phyloP scores from a whole-genome alignment of 805 yeast species.

The Yamadazyma nakazawae region DNA sequence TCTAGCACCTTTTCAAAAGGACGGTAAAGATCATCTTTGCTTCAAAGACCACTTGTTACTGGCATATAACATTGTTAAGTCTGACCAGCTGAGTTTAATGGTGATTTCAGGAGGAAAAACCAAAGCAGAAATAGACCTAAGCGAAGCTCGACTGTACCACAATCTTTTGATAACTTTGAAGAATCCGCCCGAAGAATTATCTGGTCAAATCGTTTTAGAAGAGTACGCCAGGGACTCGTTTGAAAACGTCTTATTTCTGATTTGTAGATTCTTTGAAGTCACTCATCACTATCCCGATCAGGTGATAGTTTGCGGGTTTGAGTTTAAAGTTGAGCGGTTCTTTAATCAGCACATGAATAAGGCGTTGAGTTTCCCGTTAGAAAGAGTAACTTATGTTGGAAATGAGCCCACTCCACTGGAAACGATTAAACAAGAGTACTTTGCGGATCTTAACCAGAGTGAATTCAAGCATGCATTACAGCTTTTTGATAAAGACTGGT shows the following conservation, averaged over 20 bases:
- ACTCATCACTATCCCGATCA: conserved; percentile 45
- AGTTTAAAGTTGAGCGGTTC: conserved; percentile 65
- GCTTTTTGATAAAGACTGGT: conserved; percentile 55
- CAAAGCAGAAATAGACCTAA: conserved; percentile 47
- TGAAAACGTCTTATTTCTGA: conserved; percentile 66
- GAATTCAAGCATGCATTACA: conserved; percentile 54
- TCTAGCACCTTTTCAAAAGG: conserved; percentile 63
- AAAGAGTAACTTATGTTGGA: conserved; percentile 49
- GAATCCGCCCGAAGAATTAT: not conserved
- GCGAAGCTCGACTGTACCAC: conserved; percentile 61
- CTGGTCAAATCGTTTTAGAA: conserved; percentile 44
- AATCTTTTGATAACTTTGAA: conserved; percentile 36
- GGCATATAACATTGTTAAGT: conserved; percentile 37
- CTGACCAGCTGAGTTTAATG: conserved; percentile 30
- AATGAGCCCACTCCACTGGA: conserved; percentile 49
- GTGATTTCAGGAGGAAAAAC: conserved; percentile 73
- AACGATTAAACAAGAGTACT: conserved; percentile 36
- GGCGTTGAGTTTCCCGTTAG: conserved; percentile 43
- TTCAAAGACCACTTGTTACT: conserved; percentile 58
- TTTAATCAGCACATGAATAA: conserved; percentile 46
- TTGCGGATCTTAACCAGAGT: conserved; percentile 40
- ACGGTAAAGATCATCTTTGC: conserved; percentile 64
- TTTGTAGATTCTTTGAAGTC: conserved; percentile 50
- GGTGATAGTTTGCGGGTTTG: conserved; percentile 68
- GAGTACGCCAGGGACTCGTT: conserved; percentile 78